phyloP scores from a whole-genome alignment of 805 yeast species.

The Yamadazyma ubonensis region DNA sequence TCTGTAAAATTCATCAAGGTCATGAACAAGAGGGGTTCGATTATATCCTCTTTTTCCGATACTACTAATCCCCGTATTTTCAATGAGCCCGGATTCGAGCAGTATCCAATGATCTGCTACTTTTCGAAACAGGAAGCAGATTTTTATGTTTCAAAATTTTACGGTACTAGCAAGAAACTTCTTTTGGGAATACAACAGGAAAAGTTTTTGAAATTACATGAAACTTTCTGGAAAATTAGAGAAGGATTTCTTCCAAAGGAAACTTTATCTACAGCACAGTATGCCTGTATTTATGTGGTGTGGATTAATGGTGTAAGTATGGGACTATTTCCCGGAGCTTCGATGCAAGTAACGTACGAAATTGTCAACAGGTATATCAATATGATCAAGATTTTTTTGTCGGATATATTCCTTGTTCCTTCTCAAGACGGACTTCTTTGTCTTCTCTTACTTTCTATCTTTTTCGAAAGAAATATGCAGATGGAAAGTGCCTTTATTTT shows the following conservation, averaged over 20 bases:
- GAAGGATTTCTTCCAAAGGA: slow-evolving; percentile 2
- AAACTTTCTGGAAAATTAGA: slow-evolving; percentile 10
- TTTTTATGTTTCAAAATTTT: slow-evolving; percentile 8
- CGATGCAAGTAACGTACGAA: slow-evolving; percentile 13
- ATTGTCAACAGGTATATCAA: slow-evolving; percentile 9
- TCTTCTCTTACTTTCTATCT: slow-evolving; percentile 7
- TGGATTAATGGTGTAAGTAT: slow-evolving; percentile 14
- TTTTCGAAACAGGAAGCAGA: slow-evolving; percentile 10
- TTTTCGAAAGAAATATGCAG: slow-evolving; percentile 15
- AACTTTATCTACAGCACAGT: slow-evolving; percentile 8
- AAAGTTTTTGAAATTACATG: slow-evolving; percentile 3
- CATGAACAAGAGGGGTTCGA: slow-evolving; percentile 13
- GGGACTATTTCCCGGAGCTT: slow-evolving; percentile 10
- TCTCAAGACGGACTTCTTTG: slow-evolving; percentile 11
- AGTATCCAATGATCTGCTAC: slow-evolving; percentile 10
- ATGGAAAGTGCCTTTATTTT: slow-evolving; percentile 12
- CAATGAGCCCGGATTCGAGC: neutral
- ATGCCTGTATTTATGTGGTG: slow-evolving; percentile 10
- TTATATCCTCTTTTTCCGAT: slow-evolving; percentile 15
- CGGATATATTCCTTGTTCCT: slow-evolving; percentile 12
- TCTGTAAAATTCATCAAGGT: slow-evolving; percentile 10
- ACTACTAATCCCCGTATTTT: slow-evolving; percentile 9
- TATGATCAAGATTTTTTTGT: slow-evolving; percentile 10
- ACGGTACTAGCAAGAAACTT: neutral
- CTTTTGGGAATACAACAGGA: slow-evolving; percentile 8